phyloP scores from a whole-genome alignment of 2,329 filamentous ascomycete species.

The Rugonectria rugulosa region DNA sequence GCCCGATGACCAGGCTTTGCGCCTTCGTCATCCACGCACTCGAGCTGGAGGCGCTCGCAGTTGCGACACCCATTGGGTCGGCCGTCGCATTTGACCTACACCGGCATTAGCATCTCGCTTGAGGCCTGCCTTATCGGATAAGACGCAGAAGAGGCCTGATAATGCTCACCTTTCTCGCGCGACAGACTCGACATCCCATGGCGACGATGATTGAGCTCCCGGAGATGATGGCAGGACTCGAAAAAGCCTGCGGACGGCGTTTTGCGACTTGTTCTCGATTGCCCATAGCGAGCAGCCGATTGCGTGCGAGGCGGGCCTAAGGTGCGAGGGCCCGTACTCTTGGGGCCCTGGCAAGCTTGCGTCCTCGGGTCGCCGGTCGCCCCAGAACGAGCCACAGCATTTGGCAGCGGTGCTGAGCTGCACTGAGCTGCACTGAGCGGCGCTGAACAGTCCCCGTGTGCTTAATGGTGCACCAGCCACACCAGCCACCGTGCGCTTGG shows the following conservation, averaged over 20 bases:
- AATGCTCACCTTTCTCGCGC: conserved; percentile 48
- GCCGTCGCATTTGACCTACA: conserved; percentile 52
- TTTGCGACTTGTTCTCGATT: conserved; percentile 32
- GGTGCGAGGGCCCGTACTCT: conserved; percentile 33
- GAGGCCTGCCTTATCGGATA: conserved; percentile 6
- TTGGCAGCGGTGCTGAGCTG: not conserved
- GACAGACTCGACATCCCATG: conserved; percentile 52
- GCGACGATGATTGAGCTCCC: conserved; percentile 28
- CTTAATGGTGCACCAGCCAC: conserved; percentile 16
- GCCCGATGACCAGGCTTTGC: conserved; percentile 34
- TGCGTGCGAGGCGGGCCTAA: conserved; percentile 40
- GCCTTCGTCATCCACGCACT: conserved; percentile 49
- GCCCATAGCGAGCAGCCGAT: conserved; percentile 41
- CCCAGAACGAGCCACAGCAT: conserved; percentile 28
- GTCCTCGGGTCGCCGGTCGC: conserved; percentile 26
- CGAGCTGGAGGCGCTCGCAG: conserved; percentile 52
- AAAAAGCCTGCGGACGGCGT: conserved; percentile 26
- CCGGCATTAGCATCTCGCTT: conserved; percentile 15
- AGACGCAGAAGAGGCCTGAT: not conserved
- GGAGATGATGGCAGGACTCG: conserved; percentile 24
- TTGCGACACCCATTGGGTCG: conserved; percentile 52
- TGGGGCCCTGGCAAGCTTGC: conserved; percentile 10
- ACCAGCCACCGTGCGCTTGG: conserved; percentile 7
- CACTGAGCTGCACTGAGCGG: no score
- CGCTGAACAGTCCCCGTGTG: no score